Evolutionary conservation across 495 filamentous ascomycete genomes (phyloP).

Genomic region (Aspergillus panamensis): DNA sequence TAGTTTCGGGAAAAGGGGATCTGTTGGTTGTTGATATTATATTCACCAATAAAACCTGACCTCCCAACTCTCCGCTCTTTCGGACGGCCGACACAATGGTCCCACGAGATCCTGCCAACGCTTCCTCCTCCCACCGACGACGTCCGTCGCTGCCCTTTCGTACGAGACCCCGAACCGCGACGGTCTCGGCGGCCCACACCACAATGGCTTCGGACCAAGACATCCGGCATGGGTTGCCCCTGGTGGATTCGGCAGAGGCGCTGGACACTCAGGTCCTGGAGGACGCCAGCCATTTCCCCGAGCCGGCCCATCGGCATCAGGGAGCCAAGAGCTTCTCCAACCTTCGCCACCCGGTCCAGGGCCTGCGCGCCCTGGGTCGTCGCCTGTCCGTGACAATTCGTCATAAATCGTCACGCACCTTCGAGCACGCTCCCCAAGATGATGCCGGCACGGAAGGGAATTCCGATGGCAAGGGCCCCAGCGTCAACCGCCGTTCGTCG

Average conservation of each 20-base stretch:
- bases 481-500: slow-evolving; percentile 40
- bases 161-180: slow-evolving; percentile 35
- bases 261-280: slow-evolving; percentile 33
- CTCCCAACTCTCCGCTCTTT: neutral
- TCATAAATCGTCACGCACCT: slow-evolving; percentile 40
- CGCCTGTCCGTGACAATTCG: slow-evolving; percentile 45
- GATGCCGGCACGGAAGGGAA: slow-evolving; percentile 8
- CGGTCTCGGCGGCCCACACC: slow-evolving; percentile 23
- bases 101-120: slow-evolving; percentile 29
- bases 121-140: slow-evolving; percentile 29
- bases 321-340: slow-evolving; percentile 46
- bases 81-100: slow-evolving; percentile 30
- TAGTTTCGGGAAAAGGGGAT: slow-evolving; percentile 7
- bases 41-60: neutral
- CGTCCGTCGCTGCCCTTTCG: slow-evolving; percentile 39
- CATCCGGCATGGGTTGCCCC: slow-evolving; percentile 29
- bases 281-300: slow-evolving; percentile 36
- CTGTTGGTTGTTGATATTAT: slow-evolving; percentile 1
- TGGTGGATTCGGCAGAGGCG: slow-evolving; percentile 28
- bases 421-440: slow-evolving; percentile 18
- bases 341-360: slow-evolving; percentile 44
- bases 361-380: slow-evolving; percentile 43
- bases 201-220: slow-evolving; percentile 17
- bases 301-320: slow-evolving; percentile 36
- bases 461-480: slow-evolving; percentile 19